Percentiles rank a stretch among this genome's conserved stretches.
These are phyloP conservation scores for Fusarium incarnatum DNA, from an alignment of 2,329 filamentous ascomycete genomes.

Conservation along the genomic window DNA sequence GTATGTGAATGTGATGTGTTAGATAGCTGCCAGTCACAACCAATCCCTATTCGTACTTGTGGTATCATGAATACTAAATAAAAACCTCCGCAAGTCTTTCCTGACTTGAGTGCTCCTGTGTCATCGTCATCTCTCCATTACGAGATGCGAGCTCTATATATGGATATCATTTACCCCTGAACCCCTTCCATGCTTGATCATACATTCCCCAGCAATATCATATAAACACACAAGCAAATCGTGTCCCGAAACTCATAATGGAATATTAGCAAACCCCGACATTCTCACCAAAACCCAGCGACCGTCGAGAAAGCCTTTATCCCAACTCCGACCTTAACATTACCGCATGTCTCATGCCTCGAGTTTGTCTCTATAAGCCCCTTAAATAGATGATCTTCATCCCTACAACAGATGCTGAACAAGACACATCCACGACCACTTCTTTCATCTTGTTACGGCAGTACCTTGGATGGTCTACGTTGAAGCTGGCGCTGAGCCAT, in stretches of 20 bases:
- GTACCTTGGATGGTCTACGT: constrained; percentile 10
- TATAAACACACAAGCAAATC: constrained; percentile 23
- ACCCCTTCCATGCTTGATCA: constrained; percentile 13
- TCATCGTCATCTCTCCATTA: constrained; percentile 24
- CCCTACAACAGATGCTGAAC: constrained; percentile 14
- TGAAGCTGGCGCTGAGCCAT: constrained; percentile 35
- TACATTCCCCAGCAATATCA: constrained; percentile 31
- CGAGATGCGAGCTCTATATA: constrained; percentile 39
- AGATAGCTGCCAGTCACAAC: constrained; percentile 9
- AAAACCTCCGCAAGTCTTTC: constrained; percentile 18
- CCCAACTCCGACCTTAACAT: constrained; percentile 10
- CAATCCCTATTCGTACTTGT: constrained; percentile 1
- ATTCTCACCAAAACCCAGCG: constrained; percentile 2
- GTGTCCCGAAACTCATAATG: constrained; percentile 16
- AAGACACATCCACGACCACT: not conserved
- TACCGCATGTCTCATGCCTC: constrained; percentile 19
- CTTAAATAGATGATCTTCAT: constrained; percentile 13
- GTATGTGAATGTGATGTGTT: not conserved
- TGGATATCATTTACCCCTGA: constrained; percentile 35
- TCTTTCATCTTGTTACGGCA: constrained; percentile 21
- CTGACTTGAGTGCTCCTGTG: constrained; percentile 17
- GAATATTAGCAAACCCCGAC: constrained; percentile 1
- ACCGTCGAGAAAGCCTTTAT: not conserved
- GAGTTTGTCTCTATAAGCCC: not conserved
- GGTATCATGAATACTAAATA: constrained; percentile 17